These are phyloP conservation scores for Malus orientalis DNA, from an alignment of 306 rosid species.

Conservation along the genomic window DNA sequence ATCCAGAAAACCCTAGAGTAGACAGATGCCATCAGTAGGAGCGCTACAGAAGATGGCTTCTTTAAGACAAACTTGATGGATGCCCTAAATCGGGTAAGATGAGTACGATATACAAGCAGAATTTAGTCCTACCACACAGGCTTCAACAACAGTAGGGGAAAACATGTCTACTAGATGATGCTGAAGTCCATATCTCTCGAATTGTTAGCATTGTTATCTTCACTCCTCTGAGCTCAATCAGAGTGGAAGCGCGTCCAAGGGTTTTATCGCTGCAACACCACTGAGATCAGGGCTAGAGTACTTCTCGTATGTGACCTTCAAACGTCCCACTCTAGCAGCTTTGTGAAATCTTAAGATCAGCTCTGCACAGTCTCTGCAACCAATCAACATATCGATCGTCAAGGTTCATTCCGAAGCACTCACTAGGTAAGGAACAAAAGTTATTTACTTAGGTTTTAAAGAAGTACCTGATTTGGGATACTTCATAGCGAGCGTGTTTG, in stretches of 20 bases:
- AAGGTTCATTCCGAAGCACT: neutral
- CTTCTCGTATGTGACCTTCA: constrained; percentile 60
- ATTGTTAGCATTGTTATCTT: neutral
- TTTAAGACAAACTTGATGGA: neutral
- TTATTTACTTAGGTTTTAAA: neutral
- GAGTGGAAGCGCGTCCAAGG: constrained; percentile 57
- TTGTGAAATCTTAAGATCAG: constrained; percentile 65
- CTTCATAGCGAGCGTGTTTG: constrained; percentile 63
- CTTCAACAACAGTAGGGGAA: neutral
- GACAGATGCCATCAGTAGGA: neutral
- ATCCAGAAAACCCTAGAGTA: neutral
- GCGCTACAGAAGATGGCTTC: neutral
- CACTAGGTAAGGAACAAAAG: neutral
- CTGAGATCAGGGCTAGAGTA: constrained; percentile 44
- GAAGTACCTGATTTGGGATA: constrained; percentile 57
- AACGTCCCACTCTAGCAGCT: constrained; percentile 49
- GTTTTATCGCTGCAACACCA: constrained; percentile 48
- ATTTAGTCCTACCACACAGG: neutral
- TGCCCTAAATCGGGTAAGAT: neutral
- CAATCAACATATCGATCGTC: neutral
- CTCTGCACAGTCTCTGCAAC: constrained; percentile 58
- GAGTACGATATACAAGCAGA: neutral
- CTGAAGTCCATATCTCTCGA: neutral
- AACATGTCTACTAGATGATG: neutral
- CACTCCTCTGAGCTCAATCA: constrained; percentile 19